These are phyloP conservation scores for Abrus precatorius DNA, from an alignment of 306 rosid genomes.

Conservation along the genomic window DNA sequence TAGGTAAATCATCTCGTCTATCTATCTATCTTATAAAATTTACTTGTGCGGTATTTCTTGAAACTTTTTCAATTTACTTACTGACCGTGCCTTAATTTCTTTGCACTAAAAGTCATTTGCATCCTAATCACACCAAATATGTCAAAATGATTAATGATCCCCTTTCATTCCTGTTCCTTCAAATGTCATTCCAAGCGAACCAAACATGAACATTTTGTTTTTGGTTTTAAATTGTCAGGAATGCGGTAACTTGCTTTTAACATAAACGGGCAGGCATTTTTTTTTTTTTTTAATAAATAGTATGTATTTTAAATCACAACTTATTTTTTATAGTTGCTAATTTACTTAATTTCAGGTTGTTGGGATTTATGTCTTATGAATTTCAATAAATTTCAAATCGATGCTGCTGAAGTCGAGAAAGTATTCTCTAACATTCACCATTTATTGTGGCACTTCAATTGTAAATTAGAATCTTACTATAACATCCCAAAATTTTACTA, in stretches of 20 bases:
- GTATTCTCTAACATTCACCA: neutral
- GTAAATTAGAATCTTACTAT: conserved; percentile 18
- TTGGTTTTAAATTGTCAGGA: neutral
- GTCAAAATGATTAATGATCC: conserved; percentile 16
- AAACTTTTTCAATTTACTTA: neutral
- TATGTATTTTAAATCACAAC: neutral
- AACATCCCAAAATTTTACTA: no score
- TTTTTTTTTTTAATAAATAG: no score
- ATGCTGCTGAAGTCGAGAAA: conserved; percentile 1
- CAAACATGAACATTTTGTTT: neutral
- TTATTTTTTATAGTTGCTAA: conserved; percentile 9
- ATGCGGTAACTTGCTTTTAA: conserved; percentile 17
- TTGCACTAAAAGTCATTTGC: conserved; percentile 4
- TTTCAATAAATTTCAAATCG: neutral
- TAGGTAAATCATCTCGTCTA: conserved; percentile 41
- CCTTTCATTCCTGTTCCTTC: conserved; percentile 2
- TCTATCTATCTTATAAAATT: neutral
- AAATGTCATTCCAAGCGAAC: conserved; percentile 14
- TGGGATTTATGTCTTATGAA: conserved; percentile 7
- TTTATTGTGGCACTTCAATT: conserved; percentile 26
- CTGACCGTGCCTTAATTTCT: neutral
- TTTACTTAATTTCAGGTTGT: neutral
- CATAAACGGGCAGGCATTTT: neutral
- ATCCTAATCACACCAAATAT: conserved; percentile 3
- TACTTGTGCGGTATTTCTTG: conserved; percentile 25